These are phyloP conservation scores for Xerocomus nothofagi DNA, from an alignment of 1,284 basidiomycete genomes.

Conservation along the genomic window DNA sequence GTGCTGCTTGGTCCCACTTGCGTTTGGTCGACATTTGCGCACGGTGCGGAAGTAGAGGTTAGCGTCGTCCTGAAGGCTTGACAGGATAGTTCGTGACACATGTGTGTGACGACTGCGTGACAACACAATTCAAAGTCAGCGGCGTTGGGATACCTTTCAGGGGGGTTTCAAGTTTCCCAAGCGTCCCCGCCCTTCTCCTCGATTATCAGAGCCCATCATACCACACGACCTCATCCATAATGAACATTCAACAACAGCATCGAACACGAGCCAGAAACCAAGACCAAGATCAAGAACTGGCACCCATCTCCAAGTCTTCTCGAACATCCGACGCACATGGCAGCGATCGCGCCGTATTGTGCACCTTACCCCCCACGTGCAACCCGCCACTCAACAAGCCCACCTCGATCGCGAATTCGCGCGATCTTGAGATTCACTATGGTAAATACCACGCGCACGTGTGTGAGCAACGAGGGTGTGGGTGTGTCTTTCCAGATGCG, in stretches of 20 bases:
- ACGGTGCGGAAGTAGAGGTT: background rate
- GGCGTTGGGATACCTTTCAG: background rate
- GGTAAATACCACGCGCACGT: conserved; percentile 81
- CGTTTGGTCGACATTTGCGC: conserved; percentile 59
- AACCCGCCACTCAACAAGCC: conserved; percentile 53
- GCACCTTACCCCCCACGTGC: conserved; percentile 83
- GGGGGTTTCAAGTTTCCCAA: conserved; percentile 19
- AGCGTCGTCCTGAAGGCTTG: background rate
- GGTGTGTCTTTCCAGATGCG: conserved; percentile 84
- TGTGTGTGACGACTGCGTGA: conserved; percentile 29
- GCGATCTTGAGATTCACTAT: conserved; percentile 79
- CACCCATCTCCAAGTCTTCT: conserved; percentile 30
- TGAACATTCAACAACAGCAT: background rate
- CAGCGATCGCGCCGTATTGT: conserved; percentile 47
- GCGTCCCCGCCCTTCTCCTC: conserved; percentile 27
- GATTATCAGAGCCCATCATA: conserved; percentile 28
- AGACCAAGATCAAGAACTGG: conserved; percentile 18
- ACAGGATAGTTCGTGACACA: conserved; percentile 8
- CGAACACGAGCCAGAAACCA: background rate
- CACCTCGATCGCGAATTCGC: conserved; percentile 58
- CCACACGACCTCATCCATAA: conserved; percentile 2
- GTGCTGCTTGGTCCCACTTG: conserved; percentile 71
- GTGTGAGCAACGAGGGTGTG: conserved; percentile 68
- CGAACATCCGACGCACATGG: conserved; percentile 18
- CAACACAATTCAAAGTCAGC: conserved; percentile 25